Conservation (phyloP, 495 filamentous ascomycete genomes). For the Talaromyces thailandensis region DNA sequence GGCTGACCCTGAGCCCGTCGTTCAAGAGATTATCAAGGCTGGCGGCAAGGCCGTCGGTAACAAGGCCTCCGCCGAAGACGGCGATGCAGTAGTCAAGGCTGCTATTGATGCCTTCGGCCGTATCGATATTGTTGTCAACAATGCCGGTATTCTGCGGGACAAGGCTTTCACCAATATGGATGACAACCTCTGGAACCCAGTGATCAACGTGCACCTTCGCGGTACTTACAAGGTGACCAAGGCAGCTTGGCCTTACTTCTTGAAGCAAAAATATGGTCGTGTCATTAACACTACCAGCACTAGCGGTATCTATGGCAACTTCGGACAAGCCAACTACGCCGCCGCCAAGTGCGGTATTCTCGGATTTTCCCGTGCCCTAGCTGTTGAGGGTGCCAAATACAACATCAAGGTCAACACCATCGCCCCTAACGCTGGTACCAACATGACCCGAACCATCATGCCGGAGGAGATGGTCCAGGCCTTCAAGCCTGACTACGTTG, state of each 20-base stretch:
- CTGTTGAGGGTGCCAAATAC: conserved; percentile 90
- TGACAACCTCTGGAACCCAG: conserved; percentile 86
- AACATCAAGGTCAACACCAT: conserved; percentile 99
- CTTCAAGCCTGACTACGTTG: conserved; percentile 99
- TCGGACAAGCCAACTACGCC: conserved; percentile 96
- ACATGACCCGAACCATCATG: conserved; percentile 91
- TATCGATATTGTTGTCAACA: conserved; percentile 92
- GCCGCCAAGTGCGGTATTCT: conserved; percentile 94
- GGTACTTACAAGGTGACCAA: conserved; percentile 97
- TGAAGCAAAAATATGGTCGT: conserved; percentile 98
- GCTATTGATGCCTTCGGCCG: conserved; percentile 92
- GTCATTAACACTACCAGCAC: conserved; percentile 95
- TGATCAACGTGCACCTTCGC: conserved; percentile 84
- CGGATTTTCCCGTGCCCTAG: conserved; percentile 86
- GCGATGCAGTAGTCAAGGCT: conserved; percentile 82
- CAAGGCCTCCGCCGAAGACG: conserved; percentile 92
- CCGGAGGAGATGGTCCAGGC: conserved; percentile 97
- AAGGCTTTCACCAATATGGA: conserved; percentile 98
- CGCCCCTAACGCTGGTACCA: conserved; percentile 92
- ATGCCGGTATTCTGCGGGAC: conserved; percentile 93
- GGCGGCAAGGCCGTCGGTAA: conserved; percentile 89
- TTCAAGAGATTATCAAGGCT: conserved; percentile 81
- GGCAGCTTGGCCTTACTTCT: conserved; percentile 94
- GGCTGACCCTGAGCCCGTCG: conserved; percentile 83
- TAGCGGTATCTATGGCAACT: conserved; percentile 97